A percentile compares a stretch with the other conserved stretches of the same genome.
Evolutionary conservation across 495 filamentous ascomycete genomes (phyloP).

Genomic region (Talaromyces adpressus): DNA sequence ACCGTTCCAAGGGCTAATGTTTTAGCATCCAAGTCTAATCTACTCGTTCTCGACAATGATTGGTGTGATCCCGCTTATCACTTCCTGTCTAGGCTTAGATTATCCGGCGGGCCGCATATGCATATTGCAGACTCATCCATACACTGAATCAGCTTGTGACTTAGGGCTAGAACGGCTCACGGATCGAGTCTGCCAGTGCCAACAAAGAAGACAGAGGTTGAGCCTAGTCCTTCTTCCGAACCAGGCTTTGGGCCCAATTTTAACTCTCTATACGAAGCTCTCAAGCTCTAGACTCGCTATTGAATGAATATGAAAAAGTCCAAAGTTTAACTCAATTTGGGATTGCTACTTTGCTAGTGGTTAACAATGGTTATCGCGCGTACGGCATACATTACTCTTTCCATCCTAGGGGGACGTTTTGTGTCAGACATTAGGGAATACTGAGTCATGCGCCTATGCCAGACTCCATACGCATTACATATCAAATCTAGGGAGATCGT

Average conservation of each 20-base stretch:
- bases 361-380: neutral
- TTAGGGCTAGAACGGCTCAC: neutral
- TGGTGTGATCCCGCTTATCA: neutral
- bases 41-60: neutral
- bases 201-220: neutral
- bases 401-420: neutral
- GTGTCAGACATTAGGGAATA: neutral
- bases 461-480: neutral
- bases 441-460: too few relatives aligned
- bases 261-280: conserved; percentile 1
- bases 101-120: conserved; percentile 3
- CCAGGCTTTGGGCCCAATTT: neutral
- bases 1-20: neutral
- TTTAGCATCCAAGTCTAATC: neutral
- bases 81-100: neutral
- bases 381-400: neutral
- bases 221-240: neutral
- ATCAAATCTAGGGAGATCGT: neutral
- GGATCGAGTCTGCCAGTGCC: neutral
- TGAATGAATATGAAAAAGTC: neutral
- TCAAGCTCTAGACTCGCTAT: neutral
- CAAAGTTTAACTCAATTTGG: neutral
- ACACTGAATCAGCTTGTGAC: neutral
- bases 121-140: conserved; percentile 1
- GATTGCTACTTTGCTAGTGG: neutral